phyloP scores from a whole-genome alignment of 192 early-diverging fungal species.

The Spizellomyces punctatus region DNA sequence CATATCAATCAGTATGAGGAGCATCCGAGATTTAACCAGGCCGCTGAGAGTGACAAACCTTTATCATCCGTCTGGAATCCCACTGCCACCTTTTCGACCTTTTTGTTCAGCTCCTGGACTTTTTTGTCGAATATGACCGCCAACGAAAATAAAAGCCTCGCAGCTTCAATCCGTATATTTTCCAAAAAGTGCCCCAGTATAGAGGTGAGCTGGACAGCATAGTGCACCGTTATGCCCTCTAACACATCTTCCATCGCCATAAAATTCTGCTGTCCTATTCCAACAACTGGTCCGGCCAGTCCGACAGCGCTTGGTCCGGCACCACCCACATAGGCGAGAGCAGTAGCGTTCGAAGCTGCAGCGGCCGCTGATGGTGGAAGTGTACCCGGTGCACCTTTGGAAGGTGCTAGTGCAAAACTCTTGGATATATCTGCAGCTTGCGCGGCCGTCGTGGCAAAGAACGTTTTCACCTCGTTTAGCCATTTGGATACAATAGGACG shows the following conservation, averaged over 20 bases:
- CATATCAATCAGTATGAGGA: constrained; percentile 17
- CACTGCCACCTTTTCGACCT: constrained; percentile 32
- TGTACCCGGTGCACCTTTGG: constrained; percentile 5
- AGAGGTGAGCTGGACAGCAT: constrained; percentile 53
- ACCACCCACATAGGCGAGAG: not conserved
- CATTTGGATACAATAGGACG: constrained; percentile 43
- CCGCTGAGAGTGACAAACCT: constrained; percentile 25
- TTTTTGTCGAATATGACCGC: constrained; percentile 42
- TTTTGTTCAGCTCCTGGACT: constrained; percentile 34
- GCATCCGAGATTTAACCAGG: constrained; percentile 8
- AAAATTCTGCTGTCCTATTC: constrained; percentile 15
- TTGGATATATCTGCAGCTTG: constrained; percentile 28
- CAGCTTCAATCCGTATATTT: constrained; percentile 44
- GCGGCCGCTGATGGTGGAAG: not conserved
- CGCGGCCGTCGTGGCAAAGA: constrained; percentile 45
- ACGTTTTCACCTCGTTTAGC: constrained; percentile 41
- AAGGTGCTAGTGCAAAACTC: constrained; percentile 18
- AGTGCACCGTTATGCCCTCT: constrained; percentile 42
- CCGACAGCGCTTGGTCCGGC: not conserved
- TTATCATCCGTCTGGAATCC: constrained; percentile 47
- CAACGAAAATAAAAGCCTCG: constrained; percentile 39
- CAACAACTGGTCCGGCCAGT: constrained; percentile 7
- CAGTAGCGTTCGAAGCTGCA: not conserved
- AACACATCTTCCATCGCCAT: constrained; percentile 33
- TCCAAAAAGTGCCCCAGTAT: constrained; percentile 48